Evolutionary conservation across 371 early-diverging fungal genomes (phyloP).

Genomic region (Zychaea mexicana): DNA sequence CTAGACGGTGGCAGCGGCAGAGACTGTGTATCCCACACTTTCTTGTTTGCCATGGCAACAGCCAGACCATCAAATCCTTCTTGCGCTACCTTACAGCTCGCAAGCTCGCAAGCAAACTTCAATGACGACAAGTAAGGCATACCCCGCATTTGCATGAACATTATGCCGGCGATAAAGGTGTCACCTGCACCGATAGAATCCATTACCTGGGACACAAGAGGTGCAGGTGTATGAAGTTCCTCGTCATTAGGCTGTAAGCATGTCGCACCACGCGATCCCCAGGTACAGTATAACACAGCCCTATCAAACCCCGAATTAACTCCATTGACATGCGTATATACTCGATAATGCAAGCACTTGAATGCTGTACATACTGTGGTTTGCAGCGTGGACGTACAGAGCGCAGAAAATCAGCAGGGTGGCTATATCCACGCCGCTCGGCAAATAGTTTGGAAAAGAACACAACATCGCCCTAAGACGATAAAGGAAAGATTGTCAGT

Average conservation of each 20-base stretch:
- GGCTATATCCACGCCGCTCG: slow-evolving; percentile 54
- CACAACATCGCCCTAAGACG: slow-evolving; percentile 58
- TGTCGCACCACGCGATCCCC: slow-evolving; percentile 61
- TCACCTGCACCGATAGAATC: slow-evolving; percentile 76
- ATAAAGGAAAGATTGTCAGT: neutral
- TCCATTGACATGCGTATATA: neutral
- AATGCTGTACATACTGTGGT: slow-evolving; percentile 40
- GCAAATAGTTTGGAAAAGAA: slow-evolving; percentile 72
- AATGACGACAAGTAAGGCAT: slow-evolving; percentile 24
- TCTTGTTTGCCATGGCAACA: neutral
- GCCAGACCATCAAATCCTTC: slow-evolving; percentile 57
- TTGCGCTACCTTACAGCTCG: slow-evolving; percentile 65
- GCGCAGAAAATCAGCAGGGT: slow-evolving; percentile 45
- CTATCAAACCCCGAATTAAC: slow-evolving; percentile 16
- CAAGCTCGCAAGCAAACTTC: slow-evolving; percentile 55
- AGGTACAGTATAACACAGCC: slow-evolving; percentile 59
- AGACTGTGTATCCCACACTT: neutral
- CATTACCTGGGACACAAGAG: slow-evolving; percentile 36
- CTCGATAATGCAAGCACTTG: neutral
- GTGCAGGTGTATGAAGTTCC: slow-evolving; percentile 43
- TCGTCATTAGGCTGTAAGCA: slow-evolving; percentile 44
- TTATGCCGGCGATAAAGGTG: slow-evolving; percentile 69
- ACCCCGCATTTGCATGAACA: slow-evolving; percentile 28
- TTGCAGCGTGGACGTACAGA: slow-evolving; percentile 43
- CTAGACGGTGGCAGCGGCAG: neutral